Evolutionary conservation across 163 green algal genomes (phyloP), one percentile per base, ranked within the genome.

Genomic region (Scenedesmus sp.): DNA sequence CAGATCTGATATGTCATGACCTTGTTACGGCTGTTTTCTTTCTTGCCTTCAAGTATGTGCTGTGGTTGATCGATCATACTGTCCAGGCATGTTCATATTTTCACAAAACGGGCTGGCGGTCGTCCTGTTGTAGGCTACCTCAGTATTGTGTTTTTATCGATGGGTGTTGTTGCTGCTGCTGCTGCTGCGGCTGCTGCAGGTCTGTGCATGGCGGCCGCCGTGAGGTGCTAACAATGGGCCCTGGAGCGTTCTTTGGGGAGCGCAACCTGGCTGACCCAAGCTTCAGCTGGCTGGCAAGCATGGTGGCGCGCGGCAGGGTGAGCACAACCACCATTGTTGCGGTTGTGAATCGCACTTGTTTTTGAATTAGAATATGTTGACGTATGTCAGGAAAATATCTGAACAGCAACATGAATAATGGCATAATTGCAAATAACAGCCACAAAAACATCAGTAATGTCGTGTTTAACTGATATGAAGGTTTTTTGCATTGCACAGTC

Each of bases 141-240:
- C 34, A 46, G 34, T 46, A 46, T 46, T 46, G 34, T 46, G 34
- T 46, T 46, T 46, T 46, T 46, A 46, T 46, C 0, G 34, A 54
- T 16, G 46, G 46, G 73, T 62, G 26, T 88, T 73, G 52, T 74
- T 88, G 62, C 62, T 76, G 4, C 26, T 76, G 15, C 66, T 34
- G 66, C 16, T 15, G 62, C 62, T 15, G n/a, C 54, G 12, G n/a
- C 82, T 67, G n/a, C 9, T 59, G 86, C 88, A 66, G 55, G 79
- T 62, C 84, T 54, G 46, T 60, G 46, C 73, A 76, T 90, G 90
- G 84, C 73, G 82, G 86, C 20, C n/a, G 66, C 56, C 76, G 84
- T 6, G 88, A 94, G 73, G 82, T 96, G 20, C 81, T 96, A 18
- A 81, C 67, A 9, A 86, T 96, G 89, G 91, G 88, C 55, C 83